A percentile compares a stretch with the other conserved stretches of the same genome.
Conservation (phyloP, 331 rosid species). For the Erythrophleum ivorense region DNA sequence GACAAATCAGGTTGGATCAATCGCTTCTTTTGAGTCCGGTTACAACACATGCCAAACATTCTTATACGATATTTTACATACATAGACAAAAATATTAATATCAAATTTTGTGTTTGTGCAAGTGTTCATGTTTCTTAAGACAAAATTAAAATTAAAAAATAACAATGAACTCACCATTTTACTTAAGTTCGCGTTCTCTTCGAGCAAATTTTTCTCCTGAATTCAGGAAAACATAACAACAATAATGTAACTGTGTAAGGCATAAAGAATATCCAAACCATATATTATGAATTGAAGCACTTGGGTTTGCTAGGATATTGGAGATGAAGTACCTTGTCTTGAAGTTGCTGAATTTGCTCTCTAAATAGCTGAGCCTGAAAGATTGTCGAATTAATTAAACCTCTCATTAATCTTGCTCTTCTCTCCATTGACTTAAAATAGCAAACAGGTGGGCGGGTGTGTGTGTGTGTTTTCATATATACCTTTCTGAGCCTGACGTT, state of each 20-base stretch:
- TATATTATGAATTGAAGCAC: not conserved
- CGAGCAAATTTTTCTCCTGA: slow-evolving; percentile 58
- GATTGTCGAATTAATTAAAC: not conserved
- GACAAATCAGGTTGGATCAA: not conserved
- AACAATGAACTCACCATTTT: slow-evolving; percentile 47
- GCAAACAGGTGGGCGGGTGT: too few relatives aligned
- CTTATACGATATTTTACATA: too few relatives aligned
- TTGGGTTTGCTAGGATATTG: not conserved
- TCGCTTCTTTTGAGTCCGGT: not conserved
- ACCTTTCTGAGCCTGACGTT: slow-evolving; percentile 66
- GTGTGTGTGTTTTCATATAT: not conserved
- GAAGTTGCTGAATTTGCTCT: slow-evolving; percentile 54
- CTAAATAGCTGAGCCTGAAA: slow-evolving; percentile 52
- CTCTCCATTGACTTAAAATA: not conserved
- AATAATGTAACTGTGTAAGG: not conserved
- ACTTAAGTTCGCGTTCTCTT: slow-evolving; percentile 51
- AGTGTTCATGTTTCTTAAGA: too few relatives aligned
- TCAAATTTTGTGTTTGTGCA: too few relatives aligned
- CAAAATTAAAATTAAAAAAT: not conserved
- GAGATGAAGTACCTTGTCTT: slow-evolving; percentile 52
- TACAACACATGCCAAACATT: too few relatives aligned
- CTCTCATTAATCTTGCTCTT: not conserved
- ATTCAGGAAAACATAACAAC: not conserved
- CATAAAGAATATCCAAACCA: not conserved
- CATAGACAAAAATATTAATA: too few relatives aligned